Base-by-base conservation (phyloP, 2,329 filamentous ascomycete species). In the Epichloe coenophiala region DNA sequence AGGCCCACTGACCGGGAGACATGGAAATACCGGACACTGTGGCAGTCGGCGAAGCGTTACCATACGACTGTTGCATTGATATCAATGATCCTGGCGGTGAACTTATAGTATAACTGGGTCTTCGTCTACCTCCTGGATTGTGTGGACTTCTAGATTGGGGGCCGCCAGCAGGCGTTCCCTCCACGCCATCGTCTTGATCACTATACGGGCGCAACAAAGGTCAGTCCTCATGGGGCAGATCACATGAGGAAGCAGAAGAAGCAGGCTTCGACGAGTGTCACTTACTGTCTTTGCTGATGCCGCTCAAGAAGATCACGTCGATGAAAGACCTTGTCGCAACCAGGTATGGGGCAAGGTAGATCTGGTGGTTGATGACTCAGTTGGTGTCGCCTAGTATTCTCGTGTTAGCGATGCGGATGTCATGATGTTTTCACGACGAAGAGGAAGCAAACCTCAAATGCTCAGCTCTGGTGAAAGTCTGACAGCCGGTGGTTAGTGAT, bases 381-480 rank as follows among this genome's bases (percentile, higher is more conserved):
- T 61, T 82, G 75, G 61, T 83, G 79, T 49, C 79, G 76, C 58
- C 79, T 81, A 51, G 13, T 50, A 23, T 12, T 17, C 38, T 33
- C 42, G 40, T 53, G 59, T 65, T 57, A 67, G 63, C 54, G 48
- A 52, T 50, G 31, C 27, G 37, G 15, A 39, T 21, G 40, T 12
- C 23, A 44, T 49, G 7, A 33, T 13, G 12, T 19, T 61, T 62
- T 19, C 17, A 17, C 13, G 12, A 4, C 27, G 42, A 19, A 47
- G 13, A 41, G 23, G 56, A 42, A 48, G 59, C 67, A 55, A 61
- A 81, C 78, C 77, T 76, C 41, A 82, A 64, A 63, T 82, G 79
- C 59, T 82, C 78, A 33, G 78, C 79, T 59, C 79, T 69, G 12
- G 78, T 81, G 54, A 82, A 82, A 2, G 75, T 81, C 78, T 81